Evolutionary conservation across 1,284 basidiomycete genomes (phyloP).

Genomic region (Meira miltonrushii): DNA sequence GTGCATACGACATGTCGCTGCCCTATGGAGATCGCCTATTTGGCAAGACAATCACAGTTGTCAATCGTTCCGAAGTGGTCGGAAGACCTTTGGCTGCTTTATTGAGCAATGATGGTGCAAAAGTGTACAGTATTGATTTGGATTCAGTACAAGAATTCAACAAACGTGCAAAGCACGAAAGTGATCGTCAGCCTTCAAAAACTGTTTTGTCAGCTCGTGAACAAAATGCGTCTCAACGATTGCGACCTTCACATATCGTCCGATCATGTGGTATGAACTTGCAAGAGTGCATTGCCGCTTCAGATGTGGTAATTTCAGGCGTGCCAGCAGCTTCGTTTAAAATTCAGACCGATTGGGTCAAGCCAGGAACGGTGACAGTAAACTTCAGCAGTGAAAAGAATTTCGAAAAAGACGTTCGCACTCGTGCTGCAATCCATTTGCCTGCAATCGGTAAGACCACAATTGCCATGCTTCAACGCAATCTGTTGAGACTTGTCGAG

Average conservation of each 20-base stretch:
- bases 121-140: slow-evolving; percentile 89
- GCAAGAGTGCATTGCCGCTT: slow-evolving; percentile 39
- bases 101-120: slow-evolving; percentile 88
- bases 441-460: slow-evolving; percentile 95
- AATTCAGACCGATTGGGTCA: slow-evolving; percentile 78
- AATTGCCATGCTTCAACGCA: slow-evolving; percentile 90
- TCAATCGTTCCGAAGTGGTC: slow-evolving; percentile 96
- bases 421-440: slow-evolving; percentile 58
- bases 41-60: slow-evolving; percentile 85
- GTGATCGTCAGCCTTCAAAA: slow-evolving; percentile 44
- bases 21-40: slow-evolving; percentile 91
- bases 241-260: slow-evolving; percentile 70
- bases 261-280: slow-evolving; percentile 22
- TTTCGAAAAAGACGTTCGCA: slow-evolving; percentile 85
- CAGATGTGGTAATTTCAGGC: slow-evolving; percentile 46
- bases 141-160: slow-evolving; percentile 72
- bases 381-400: slow-evolving; percentile 96
- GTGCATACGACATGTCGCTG: slow-evolving; percentile 85
- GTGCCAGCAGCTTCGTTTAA: slow-evolving; percentile 70
- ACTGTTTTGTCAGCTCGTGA: slow-evolving; percentile 55
- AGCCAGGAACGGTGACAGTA: slow-evolving; percentile 85
- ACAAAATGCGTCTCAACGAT: slow-evolving; percentile 55
- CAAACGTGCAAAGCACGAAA: slow-evolving; percentile 32
- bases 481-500: slow-evolving; percentile 61
- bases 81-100: slow-evolving; percentile 89